phyloP scores from a whole-genome alignment of 495 filamentous ascomycete genomes.

The Trichoderma virens region DNA sequence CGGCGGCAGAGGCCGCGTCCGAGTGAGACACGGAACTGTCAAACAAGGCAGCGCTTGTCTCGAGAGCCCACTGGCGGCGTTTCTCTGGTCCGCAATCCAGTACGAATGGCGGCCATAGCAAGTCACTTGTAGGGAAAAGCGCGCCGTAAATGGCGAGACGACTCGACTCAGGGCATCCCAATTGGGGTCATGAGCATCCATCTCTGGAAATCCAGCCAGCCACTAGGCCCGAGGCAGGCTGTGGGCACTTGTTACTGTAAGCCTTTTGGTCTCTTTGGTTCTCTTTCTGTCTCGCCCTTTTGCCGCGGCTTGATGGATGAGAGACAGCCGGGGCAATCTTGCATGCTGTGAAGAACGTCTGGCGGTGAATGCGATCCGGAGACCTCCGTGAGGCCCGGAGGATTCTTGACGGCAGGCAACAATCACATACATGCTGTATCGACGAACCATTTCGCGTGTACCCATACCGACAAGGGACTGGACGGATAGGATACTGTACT shows the following conservation, averaged over 20 bases:
- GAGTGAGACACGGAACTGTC: conserved; percentile 7
- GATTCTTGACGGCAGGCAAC: not conserved
- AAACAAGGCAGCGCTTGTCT: conserved; percentile 5
- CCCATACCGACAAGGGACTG: too few relatives aligned
- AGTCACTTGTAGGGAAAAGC: not conserved
- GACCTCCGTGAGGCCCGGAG: not conserved
- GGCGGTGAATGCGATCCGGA: not conserved
- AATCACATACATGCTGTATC: not conserved
- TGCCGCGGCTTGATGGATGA: not conserved
- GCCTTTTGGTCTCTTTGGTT: not conserved
- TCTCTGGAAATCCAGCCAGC: not conserved
- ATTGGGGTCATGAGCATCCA: not conserved
- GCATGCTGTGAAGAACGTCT: not conserved
- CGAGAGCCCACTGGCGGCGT: not conserved
- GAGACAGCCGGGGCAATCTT: not conserved
- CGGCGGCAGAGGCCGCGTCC: conserved; percentile 1
- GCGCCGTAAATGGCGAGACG: not conserved
- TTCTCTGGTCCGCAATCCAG: not conserved
- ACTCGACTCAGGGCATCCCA: not conserved
- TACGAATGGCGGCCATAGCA: not conserved
- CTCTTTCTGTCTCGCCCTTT: not conserved
- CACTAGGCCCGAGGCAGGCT: not conserved
- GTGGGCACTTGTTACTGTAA: not conserved
- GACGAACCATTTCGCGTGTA: not conserved
- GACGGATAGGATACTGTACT: too few relatives aligned